phyloP scores from a whole-genome alignment of 2,329 filamentous ascomycete genomes.

The Diplocarpon mali region DNA sequence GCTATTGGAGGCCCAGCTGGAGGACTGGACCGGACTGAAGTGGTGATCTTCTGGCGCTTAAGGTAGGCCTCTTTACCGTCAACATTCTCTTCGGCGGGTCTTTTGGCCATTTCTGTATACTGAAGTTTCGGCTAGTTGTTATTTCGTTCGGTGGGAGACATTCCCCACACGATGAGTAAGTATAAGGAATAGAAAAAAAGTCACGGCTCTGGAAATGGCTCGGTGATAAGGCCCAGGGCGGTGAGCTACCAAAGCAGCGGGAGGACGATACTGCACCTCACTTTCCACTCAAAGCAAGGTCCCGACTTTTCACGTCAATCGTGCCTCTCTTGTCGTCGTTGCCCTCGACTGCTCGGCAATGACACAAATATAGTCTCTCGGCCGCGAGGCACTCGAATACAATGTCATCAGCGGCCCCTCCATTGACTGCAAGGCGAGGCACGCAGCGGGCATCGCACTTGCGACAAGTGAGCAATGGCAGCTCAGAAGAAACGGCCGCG shows the following conservation, averaged over 20 bases:
- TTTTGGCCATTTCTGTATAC: slow-evolving; percentile 23
- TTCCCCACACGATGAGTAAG: too few species aligned
- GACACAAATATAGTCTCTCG: slow-evolving; percentile 1
- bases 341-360: slow-evolving; percentile 9
- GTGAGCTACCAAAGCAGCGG: not conserved
- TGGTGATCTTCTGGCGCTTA: slow-evolving; percentile 27
- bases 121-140: not conserved
- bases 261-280: not conserved
- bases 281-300: not conserved
- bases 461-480: slow-evolving; percentile 25
- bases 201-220: too few species aligned
- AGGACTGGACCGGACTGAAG: slow-evolving; percentile 36
- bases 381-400: slow-evolving; percentile 13
- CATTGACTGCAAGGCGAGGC: slow-evolving; percentile 21
- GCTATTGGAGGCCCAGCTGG: slow-evolving; percentile 38
- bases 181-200: too few species aligned
- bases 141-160: too few species aligned
- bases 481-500: slow-evolving; percentile 14
- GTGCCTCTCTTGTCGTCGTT: not conserved
- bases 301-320: not conserved
- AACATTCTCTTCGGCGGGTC: slow-evolving; percentile 19
- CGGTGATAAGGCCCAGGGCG: not conserved
- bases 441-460: slow-evolving; percentile 23
- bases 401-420: slow-evolving; percentile 15
- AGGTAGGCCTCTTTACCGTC: slow-evolving; percentile 26